Conservation (phyloP, 2,329 filamentous ascomycete genomes). For the Colletotrichum sp. region DNA sequence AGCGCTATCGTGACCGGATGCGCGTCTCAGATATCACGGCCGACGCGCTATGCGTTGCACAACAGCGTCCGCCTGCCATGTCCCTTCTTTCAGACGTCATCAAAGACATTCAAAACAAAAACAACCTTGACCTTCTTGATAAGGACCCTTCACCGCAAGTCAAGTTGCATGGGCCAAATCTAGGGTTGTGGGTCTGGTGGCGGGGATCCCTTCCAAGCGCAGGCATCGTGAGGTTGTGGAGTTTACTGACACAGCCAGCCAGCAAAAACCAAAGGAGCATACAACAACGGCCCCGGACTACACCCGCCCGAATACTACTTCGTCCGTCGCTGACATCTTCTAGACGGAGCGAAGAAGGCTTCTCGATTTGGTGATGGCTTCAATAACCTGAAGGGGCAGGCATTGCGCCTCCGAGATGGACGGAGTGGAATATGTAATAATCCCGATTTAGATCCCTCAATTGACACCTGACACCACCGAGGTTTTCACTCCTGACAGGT, state of each 20-base stretch:
- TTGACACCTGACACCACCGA: background rate
- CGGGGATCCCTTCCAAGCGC: background rate
- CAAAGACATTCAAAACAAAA: background rate
- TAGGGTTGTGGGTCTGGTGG: background rate
- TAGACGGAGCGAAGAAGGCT: background rate
- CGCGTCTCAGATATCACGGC: background rate
- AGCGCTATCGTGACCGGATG: background rate
- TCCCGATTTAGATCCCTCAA: background rate
- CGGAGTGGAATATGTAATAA: background rate
- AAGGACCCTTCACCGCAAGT: background rate
- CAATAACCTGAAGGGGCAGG: background rate
- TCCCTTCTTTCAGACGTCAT: background rate
- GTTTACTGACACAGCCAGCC: background rate
- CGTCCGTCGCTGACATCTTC: background rate
- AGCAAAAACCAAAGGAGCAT: background rate
- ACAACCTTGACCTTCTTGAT: background rate
- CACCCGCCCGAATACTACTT: background rate
- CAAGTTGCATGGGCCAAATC: background rate
- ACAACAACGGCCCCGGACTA: background rate
- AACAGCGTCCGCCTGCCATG: background rate
- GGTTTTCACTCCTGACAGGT: background rate
- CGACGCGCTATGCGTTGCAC: background rate
- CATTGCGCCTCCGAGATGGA: background rate
- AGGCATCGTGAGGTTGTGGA: background rate
- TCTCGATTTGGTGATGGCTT: background rate